A percentile compares a stretch with the other conserved stretches of the same genome.
Evolutionary conservation across 768 basidiomycete species (phyloP).

Genomic region (Rhizopogon vinicolor): DNA sequence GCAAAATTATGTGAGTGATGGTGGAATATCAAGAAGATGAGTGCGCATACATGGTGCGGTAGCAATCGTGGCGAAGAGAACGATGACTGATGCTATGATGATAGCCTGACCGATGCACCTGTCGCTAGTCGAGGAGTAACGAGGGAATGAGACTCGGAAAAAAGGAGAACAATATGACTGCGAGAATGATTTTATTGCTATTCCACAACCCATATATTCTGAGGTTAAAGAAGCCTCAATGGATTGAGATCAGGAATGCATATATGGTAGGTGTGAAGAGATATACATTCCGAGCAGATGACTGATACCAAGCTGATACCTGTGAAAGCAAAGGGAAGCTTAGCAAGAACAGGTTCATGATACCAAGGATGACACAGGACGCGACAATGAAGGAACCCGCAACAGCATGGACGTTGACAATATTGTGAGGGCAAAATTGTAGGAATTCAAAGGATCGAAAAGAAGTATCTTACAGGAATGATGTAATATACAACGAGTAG

Average conservation of each 20-base stretch:
- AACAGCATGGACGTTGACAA: no score
- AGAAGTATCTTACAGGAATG: no score
- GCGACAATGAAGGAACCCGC: no score
- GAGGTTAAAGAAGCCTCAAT: neutral
- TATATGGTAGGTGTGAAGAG: neutral
- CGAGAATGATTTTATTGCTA: neutral
- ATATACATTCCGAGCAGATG: neutral
- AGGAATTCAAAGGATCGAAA: no score
- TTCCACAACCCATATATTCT: neutral
- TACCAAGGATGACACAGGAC: no score
- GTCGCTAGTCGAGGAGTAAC: neutral
- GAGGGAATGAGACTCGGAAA: neutral
- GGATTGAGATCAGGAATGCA: neutral
- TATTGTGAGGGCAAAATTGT: no score
- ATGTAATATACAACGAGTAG: no score
- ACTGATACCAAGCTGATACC: neutral
- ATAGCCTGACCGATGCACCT: neutral
- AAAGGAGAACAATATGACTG: neutral
- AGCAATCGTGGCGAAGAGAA: neutral
- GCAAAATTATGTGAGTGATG: neutral
- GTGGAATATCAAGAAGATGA: no score
- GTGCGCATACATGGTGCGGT: neutral
- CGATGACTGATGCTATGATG: neutral
- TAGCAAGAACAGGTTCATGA: neutral
- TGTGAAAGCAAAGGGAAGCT: neutral